Evolutionary conservation across 805 yeast species (phyloP).

Genomic region (Candida broadrunensis): DNA sequence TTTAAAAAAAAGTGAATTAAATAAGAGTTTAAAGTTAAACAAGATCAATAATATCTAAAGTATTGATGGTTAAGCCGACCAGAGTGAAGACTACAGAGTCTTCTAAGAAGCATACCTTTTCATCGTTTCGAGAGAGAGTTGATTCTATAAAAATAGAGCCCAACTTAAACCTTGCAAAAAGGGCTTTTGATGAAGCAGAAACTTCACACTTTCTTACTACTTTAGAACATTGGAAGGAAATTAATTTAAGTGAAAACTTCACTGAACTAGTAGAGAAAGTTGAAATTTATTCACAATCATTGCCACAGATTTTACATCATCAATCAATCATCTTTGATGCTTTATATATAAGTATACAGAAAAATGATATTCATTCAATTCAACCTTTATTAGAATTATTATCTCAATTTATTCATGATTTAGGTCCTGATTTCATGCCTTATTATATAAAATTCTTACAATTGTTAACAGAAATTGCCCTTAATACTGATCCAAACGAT

Average conservation of each 20-base stretch:
- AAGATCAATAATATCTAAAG: no score
- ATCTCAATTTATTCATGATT: slow-evolving; percentile 85
- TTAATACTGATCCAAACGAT: slow-evolving; percentile 34
- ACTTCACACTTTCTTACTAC: slow-evolving; percentile 78
- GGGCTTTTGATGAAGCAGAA: slow-evolving; percentile 69
- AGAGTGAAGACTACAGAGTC: slow-evolving; percentile 49
- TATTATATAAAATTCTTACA: slow-evolving; percentile 56
- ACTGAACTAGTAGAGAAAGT: slow-evolving; percentile 58
- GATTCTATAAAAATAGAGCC: slow-evolving; percentile 86
- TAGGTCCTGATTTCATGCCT: slow-evolving; percentile 85
- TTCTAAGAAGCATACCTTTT: slow-evolving; percentile 54
- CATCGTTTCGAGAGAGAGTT: slow-evolving; percentile 80
- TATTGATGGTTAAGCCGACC: slow-evolving; percentile 9
- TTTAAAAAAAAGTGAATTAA: no score
- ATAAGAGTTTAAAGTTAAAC: no score
- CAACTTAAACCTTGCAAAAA: slow-evolving; percentile 45
- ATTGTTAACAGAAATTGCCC: slow-evolving; percentile 47
- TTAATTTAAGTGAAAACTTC: slow-evolving; percentile 73
- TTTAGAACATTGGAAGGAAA: slow-evolving; percentile 82
- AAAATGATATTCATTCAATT: slow-evolving; percentile 65
- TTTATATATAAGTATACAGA: slow-evolving; percentile 44
- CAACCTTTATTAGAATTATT: slow-evolving; percentile 78
- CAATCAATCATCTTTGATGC: slow-evolving; percentile 54
- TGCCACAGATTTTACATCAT: slow-evolving; percentile 80
- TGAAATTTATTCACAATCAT: slow-evolving; percentile 55